Base-by-base conservation (phyloP, 306 rosid genomes). In the Pyrus pyrifolia region DNA sequence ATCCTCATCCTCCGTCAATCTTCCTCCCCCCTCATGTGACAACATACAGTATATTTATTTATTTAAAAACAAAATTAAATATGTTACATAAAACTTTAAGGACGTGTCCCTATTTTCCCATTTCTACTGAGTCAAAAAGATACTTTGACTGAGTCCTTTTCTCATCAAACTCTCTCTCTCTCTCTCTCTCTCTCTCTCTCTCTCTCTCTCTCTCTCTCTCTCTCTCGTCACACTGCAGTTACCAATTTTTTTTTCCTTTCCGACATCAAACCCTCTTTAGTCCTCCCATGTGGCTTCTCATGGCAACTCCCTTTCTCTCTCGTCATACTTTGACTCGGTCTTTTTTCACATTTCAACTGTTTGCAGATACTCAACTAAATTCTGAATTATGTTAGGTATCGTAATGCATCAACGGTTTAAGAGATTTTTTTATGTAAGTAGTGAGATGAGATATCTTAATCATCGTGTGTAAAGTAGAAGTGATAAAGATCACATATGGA, bases 61-160 rank as follows among this genome's bases (percentile, higher is more conserved):
- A 4, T 21, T 17, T 2, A 4, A 12, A 46, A 44, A 6, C 17
- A 51, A 70, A 8, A 4, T 15, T 38, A 38, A 70, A 4, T n/a
- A n/a, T 40, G 8, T 49, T 18, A 51, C 15, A 14, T 52, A 73
- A 51, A 49, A 15, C 1, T 15, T 7, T 9, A 73, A 38, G 33
- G 30, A 18, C 15, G 21, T 42, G 67, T 38, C 40, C 29, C 25
- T 22, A 13, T 64, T 55, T 38, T 38, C 18, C 29, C 17, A 19
- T 12, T 14, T 29, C 19, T 46, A 72, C 81, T 17, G 51, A 21
- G 85, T 77, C 81, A 81, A 77, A 77, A 60, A 69, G 70, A 71
- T 66, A 0, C 19, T 72, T 77, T 77, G 85, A 81, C 79, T 58
- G 49, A 72, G 71, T 81, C 79, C n/a, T 52, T 25, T 13, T 58